Base-by-base conservation (phyloP, 2,329 filamentous ascomycete genomes). In the Aureobasidium sp. region DNA sequence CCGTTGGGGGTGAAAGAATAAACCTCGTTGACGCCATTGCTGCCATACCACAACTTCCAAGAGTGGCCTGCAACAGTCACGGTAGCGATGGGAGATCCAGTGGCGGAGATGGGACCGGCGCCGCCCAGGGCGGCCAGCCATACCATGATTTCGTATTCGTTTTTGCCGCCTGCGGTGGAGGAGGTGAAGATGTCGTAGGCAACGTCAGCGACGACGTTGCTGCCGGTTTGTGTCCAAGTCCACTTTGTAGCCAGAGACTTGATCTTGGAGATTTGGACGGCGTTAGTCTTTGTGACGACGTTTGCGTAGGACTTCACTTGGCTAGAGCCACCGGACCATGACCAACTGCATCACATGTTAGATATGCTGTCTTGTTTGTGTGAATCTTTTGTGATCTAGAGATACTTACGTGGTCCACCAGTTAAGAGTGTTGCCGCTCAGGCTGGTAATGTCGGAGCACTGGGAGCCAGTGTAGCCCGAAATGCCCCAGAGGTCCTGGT, bases 61-160 rank as follows among this genome's bases (percentile, higher is more conserved):
- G 68, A 72, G 34, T 74, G 70, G 44, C 82, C 83, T 42, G 71
- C 81, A 62, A 87, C 76, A 13, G 75, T 82, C 13, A 79, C 75
- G 1, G 77, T 83, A 3, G 79, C 82, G 65, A 86, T 76, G 6
- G 81, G 66, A 37, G 64, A 57, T 21, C 73, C 75, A 55, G 83
- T 83, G 36, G 77, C 84, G 61, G 84, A 83, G 74, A 86, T 84
- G 29, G 83, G 82, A 5, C 83, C 82, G 2, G 81, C 82, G 55
- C 80, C 79, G 30, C 81, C 83, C 48, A 85, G 72, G 34, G 81
- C 81, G 3, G 76, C 80, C 49, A 86, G 75, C 85, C 85, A 88
- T 66, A 88, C 78, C 85, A 88, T 88, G 67, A 87, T 76, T 72
- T 87, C 85, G 68, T 83, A 86, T 66, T 83, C 75, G n/a, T 77